Evolutionary conservation across 164 flowering plant species (phyloP).

Genomic region (Taxillus chinensis): DNA sequence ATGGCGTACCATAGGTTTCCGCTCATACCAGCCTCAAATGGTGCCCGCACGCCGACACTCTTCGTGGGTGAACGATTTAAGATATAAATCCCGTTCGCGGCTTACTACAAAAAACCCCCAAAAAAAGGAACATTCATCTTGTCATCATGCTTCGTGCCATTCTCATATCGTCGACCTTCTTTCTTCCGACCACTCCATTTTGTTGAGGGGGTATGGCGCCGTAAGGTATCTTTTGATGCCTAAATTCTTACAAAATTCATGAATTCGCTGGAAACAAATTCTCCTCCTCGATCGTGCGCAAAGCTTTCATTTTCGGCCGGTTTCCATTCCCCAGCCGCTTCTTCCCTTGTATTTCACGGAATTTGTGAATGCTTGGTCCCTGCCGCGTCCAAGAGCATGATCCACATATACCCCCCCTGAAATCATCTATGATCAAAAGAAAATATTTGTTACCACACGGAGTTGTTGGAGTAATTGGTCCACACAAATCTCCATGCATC

Average conservation of each 20-base stretch:
- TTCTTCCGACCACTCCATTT: no score
- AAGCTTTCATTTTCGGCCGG: background rate
- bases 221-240: conserved; percentile 2
- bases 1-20: conserved; percentile 7
- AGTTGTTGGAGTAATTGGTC: conserved; percentile 6
- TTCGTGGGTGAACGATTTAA: conserved; percentile 9
- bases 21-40: conserved; percentile 13
- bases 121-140: conserved; percentile 8
- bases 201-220: conserved; percentile 8
- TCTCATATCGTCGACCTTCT: conserved; percentile 11
- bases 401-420: conserved; percentile 11
- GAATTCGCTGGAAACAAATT: conserved; percentile 3
- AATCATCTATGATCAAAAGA: conserved; percentile 11
- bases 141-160: conserved; percentile 15
- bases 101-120: conserved; percentile 13
- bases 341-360: conserved; percentile 8
- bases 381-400: conserved; percentile 8
- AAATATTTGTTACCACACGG: conserved; percentile 11
- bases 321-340: no score
- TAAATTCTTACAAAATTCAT: conserved; percentile 2
- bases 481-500: conserved; percentile 15
- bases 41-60: conserved; percentile 3
- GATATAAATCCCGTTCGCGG: conserved; percentile 4
- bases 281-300: conserved; percentile 6
- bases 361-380: conserved; percentile 3